Evolutionary conservation across 1,284 basidiomycete species (phyloP).

Genomic region (Rhodotorula mucilaginosa): DNA sequence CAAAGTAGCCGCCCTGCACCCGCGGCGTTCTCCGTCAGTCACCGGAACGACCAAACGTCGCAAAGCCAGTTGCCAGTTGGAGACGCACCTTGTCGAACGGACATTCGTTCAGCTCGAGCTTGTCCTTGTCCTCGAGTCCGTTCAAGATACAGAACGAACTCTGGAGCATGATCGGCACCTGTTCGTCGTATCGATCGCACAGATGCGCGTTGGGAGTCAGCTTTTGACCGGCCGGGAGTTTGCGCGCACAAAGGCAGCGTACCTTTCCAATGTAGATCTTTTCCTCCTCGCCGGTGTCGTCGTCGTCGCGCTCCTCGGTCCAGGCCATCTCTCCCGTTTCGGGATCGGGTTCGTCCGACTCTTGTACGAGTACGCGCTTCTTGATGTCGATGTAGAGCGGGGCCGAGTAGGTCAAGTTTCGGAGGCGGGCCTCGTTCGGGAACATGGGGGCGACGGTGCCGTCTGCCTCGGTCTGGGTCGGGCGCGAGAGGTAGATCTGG

Average conservation of each 20-base stretch:
- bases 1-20: constrained; percentile 89
- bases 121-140: constrained; percentile 71
- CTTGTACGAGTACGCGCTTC: constrained; percentile 72
- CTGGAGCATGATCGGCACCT: constrained; percentile 85
- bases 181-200: background rate
- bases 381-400: constrained; percentile 95
- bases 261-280: constrained; percentile 98
- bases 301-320: constrained; percentile 63
- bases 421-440: constrained; percentile 92
- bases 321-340: constrained; percentile 74
- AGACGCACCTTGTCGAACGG: constrained; percentile 72
- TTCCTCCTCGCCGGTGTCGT: constrained; percentile 61
- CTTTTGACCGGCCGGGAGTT: background rate
- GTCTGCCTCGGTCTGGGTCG: constrained; percentile 92
- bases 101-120: constrained; percentile 92
- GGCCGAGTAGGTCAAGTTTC: constrained; percentile 93
- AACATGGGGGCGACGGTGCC: constrained; percentile 90
- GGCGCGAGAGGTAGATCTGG: constrained; percentile 93
- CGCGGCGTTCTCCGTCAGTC: too few species aligned
- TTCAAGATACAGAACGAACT: constrained; percentile 92
- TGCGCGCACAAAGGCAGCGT: background rate
- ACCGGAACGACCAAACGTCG: too few species aligned
- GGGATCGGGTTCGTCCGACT: constrained; percentile 66
- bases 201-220: background rate
- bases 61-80: too few species aligned